phyloP scores from a whole-genome alignment of 495 filamentous ascomycete species.

The Filosporella fistucella region DNA sequence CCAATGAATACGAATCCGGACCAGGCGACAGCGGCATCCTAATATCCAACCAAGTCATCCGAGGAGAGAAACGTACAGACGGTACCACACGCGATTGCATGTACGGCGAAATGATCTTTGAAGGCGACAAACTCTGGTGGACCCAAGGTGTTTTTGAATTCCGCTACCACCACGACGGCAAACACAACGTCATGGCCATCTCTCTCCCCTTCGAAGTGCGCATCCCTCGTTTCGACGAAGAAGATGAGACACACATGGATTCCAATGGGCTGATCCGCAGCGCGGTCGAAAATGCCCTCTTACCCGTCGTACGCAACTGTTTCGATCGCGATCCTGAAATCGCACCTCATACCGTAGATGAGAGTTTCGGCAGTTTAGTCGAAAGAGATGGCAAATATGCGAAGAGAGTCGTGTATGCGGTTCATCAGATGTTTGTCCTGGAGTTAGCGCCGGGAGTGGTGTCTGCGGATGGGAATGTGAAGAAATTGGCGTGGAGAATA shows the following conservation, averaged over 20 bases:
- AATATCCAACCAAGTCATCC: constrained; percentile 52
- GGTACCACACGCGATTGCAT: constrained; percentile 46
- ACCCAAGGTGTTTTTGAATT: constrained; percentile 93
- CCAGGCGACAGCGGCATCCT: constrained; percentile 78
- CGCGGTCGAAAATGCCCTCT: constrained; percentile 68
- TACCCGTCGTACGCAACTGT: constrained; percentile 84
- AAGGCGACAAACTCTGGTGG: constrained; percentile 96
- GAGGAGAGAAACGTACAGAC: constrained; percentile 38
- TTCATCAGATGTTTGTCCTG: constrained; percentile 96
- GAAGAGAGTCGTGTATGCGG: constrained; percentile 84
- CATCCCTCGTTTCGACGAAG: constrained; percentile 70
- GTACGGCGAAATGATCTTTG: constrained; percentile 79
- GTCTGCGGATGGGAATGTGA: constrained; percentile 85
- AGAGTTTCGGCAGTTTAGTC: constrained; percentile 76
- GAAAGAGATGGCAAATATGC: constrained; percentile 86
- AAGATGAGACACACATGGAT: constrained; percentile 46
- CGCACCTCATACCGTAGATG: constrained; percentile 74
- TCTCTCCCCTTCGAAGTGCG: constrained; percentile 89
- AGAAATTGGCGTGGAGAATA: constrained; percentile 89
- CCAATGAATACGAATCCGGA: constrained; percentile 70
- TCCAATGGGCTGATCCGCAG: constrained; percentile 43
- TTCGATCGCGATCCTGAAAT: constrained; percentile 91
- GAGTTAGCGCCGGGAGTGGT: constrained; percentile 94
- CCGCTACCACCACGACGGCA: constrained; percentile 91
- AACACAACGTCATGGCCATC: constrained; percentile 94